phyloP scores from a whole-genome alignment of 2,329 filamentous ascomycete genomes.

The Ilyonectria sp. region DNA sequence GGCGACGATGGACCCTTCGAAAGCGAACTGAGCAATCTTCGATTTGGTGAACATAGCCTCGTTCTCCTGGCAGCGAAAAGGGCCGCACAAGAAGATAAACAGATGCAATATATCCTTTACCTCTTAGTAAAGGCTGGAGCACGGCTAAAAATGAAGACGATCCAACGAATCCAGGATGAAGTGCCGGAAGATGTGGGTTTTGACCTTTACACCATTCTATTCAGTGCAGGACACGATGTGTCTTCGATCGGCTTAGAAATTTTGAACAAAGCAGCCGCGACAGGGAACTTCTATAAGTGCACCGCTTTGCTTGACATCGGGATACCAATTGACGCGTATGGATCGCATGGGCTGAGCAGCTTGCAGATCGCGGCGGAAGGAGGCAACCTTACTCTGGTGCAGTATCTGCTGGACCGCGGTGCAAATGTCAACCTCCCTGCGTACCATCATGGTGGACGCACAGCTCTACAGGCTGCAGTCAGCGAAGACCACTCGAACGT shows the following conservation, averaged over 20 bases:
- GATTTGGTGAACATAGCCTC: not conserved
- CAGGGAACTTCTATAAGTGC: not conserved
- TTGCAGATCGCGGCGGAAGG: not conserved
- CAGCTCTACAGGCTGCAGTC: conserved; percentile 18
- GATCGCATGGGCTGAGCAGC: not conserved
- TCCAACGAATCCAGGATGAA: not conserved
- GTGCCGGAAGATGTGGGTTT: not conserved
- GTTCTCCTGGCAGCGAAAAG: not conserved
- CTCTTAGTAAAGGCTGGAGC: not conserved
- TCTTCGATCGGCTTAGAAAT: not conserved
- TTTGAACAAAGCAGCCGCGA: not conserved
- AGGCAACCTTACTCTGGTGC: not conserved
- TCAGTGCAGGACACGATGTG: not conserved
- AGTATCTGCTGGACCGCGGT: conserved; percentile 12
- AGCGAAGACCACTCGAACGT: not conserved
- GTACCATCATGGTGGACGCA: not conserved
- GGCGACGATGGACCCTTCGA: not conserved
- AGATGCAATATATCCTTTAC: not conserved
- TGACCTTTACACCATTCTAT: not conserved
- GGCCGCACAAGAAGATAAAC: not conserved
- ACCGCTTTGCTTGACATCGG: not conserved
- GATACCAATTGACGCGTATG: conserved; percentile 14
- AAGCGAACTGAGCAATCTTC: not conserved
- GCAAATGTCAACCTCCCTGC: conserved; percentile 19
- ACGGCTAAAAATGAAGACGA: not conserved